Conservation (phyloP, 1,284 basidiomycete genomes). For the Blastosporella zonata region DNA sequence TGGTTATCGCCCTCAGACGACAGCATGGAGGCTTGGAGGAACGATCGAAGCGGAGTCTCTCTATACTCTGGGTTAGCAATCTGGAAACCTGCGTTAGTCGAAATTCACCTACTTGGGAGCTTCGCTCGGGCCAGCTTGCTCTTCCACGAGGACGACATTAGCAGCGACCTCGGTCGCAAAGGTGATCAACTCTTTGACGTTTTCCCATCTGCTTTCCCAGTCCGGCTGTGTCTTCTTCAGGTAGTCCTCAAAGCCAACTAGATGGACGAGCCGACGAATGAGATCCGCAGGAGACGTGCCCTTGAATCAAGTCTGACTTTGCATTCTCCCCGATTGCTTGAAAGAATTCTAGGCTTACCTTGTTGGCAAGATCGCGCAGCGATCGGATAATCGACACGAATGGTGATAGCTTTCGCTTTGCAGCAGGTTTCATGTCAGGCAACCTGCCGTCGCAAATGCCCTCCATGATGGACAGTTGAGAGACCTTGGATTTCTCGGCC, state of each 20-base stretch:
- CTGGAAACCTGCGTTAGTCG: not conserved
- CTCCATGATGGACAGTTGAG: constrained; percentile 20
- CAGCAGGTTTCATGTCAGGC: constrained; percentile 18
- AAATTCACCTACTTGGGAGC: constrained; percentile 7
- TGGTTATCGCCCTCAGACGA: constrained; percentile 76
- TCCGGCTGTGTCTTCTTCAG: constrained; percentile 72
- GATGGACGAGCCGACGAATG: constrained; percentile 57
- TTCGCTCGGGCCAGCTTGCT: constrained; percentile 17
- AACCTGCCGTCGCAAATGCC: constrained; percentile 18
- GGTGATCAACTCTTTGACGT: constrained; percentile 80
- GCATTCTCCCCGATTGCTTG: not conserved
- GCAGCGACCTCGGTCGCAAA: constrained; percentile 58
- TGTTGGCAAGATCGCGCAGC: constrained; percentile 53
- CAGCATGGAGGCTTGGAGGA: constrained; percentile 83
- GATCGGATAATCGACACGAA: constrained; percentile 18
- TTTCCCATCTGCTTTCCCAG: constrained; percentile 79
- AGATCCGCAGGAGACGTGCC: constrained; percentile 64
- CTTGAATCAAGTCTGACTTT: constrained; percentile 30
- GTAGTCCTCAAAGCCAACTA: constrained; percentile 68
- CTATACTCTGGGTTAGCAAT: constrained; percentile 30
- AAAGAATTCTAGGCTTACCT: constrained; percentile 40
- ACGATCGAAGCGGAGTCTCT: constrained; percentile 69
- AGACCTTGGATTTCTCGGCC: constrained; percentile 16
- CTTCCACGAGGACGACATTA: constrained; percentile 16
- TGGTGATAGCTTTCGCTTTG: constrained; percentile 15